Evolutionary conservation across 129 eudicot genomes (phyloP).

Genomic region (Erigeron canadensis): DNA sequence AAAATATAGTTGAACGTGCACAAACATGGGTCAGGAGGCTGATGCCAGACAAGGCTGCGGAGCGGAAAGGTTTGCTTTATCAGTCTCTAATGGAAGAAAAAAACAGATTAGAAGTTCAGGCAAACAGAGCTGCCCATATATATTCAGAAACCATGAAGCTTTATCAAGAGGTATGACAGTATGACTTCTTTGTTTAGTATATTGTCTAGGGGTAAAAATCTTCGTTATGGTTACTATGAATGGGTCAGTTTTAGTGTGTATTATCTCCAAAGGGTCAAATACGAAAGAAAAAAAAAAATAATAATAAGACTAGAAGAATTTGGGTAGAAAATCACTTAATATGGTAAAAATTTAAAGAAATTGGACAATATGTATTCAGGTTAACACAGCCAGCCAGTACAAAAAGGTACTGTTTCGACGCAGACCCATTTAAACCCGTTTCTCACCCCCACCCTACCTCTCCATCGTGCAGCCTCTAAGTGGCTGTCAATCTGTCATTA

Average conservation of each 20-base stretch:
- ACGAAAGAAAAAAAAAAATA: neutral
- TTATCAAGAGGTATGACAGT: slow-evolving; percentile 86
- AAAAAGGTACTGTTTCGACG: neutral
- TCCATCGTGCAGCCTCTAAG: neutral
- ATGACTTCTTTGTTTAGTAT: slow-evolving; percentile 25
- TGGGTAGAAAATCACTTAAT: neutral
- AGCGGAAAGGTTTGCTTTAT: slow-evolving; percentile 64
- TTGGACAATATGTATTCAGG: neutral
- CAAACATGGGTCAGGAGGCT: slow-evolving; percentile 67
- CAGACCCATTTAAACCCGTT: neutral
- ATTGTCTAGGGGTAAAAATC: neutral
- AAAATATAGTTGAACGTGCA: slow-evolving; percentile 63
- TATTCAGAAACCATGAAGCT: slow-evolving; percentile 59
- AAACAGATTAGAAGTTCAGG: slow-evolving; percentile 57
- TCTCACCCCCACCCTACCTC: neutral
- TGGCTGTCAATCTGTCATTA: neutral
- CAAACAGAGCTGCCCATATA: slow-evolving; percentile 60
- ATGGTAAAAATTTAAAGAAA: neutral
- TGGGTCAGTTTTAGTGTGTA: neutral
- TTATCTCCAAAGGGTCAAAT: slow-evolving; percentile 4
- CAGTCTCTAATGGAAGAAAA: slow-evolving; percentile 78
- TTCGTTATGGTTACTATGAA: neutral
- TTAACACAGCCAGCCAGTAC: neutral
- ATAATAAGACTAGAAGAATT: neutral
- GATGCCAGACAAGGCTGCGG: slow-evolving; percentile 79